Conservation (phyloP, 805 yeast species). For the Ogataea allantospora region DNA sequence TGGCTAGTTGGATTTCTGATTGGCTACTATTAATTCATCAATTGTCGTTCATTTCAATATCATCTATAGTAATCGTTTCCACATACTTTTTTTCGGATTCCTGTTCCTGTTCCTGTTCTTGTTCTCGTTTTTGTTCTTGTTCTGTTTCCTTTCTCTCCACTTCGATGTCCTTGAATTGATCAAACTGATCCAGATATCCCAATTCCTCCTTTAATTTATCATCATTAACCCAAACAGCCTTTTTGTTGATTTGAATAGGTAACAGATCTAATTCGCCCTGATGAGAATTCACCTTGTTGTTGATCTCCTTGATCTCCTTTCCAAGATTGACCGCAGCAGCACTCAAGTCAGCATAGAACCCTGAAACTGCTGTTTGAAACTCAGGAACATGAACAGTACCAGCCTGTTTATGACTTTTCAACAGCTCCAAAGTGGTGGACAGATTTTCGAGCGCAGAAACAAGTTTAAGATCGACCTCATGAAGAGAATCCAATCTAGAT, state of each 20-base stretch:
- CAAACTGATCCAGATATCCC: slow-evolving; percentile 30
- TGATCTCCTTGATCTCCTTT: slow-evolving; percentile 65
- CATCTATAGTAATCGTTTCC: slow-evolving; percentile 16
- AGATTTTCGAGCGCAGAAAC: slow-evolving; percentile 51
- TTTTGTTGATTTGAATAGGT: slow-evolving; percentile 67
- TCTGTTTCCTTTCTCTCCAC: slow-evolving; percentile 5
- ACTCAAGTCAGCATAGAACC: slow-evolving; percentile 55
- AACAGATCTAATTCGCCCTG: slow-evolving; percentile 41
- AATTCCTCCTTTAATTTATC: slow-evolving; percentile 54
- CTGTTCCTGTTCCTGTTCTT: slow-evolving; percentile 6
- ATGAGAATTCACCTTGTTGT: slow-evolving; percentile 50
- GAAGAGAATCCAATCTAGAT: slow-evolving; percentile 49
- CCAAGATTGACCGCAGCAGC: slow-evolving; percentile 57
- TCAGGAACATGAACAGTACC: slow-evolving; percentile 30
- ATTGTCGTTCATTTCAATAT: slow-evolving; percentile 12
- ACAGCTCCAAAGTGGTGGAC: slow-evolving; percentile 44
- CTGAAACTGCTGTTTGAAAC: slow-evolving; percentile 43
- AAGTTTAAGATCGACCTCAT: slow-evolving; percentile 49
- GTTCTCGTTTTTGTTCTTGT: slow-evolving; percentile 2
- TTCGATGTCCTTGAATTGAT: slow-evolving; percentile 11
- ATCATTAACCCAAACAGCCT: slow-evolving; percentile 65
- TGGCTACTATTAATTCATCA: slow-evolving; percentile 1
- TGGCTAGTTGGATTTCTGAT: slow-evolving; percentile 1
- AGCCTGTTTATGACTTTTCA: slow-evolving; percentile 34
- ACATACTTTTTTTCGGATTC: neutral